Evolutionary conservation across 768 basidiomycete genomes (phyloP).

Genomic region (Exidia glandulosa): DNA sequence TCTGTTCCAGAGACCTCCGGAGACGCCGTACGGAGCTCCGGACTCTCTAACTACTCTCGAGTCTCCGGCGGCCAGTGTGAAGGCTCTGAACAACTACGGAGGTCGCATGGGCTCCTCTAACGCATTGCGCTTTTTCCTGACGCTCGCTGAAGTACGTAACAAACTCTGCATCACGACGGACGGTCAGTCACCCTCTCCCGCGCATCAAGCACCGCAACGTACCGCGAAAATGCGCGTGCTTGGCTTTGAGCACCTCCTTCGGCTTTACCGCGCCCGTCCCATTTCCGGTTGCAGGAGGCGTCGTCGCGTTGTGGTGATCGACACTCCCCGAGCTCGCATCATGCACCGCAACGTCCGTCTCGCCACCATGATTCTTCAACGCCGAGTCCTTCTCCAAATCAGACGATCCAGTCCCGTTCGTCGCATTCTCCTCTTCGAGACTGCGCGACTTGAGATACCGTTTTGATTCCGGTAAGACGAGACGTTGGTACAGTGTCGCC

Average conservation of each 20-base stretch:
- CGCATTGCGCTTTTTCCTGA: too few species aligned
- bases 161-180: constrained; percentile 37
- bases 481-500: constrained; percentile 61
- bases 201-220: not conserved
- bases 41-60: too few species aligned
- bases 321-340: not conserved
- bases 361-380: not conserved
- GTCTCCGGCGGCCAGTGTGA: too few species aligned
- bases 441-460: constrained; percentile 39
- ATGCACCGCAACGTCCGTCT: not conserved
- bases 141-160: constrained; percentile 54
- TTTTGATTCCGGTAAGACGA: constrained; percentile 60
- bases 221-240: constrained; percentile 46
- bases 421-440: constrained; percentile 23
- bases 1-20: too few species aligned
- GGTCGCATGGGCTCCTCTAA: too few species aligned
- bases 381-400: too few species aligned
- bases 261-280: constrained; percentile 9
- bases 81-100: too few species aligned
- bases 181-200: not conserved
- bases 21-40: too few species aligned
- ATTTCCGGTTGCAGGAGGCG: not conserved
- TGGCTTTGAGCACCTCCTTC: constrained; percentile 21
- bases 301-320: constrained; percentile 2
- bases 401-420: not conserved